Evolutionary conservation across 2,329 filamentous ascomycete genomes (phyloP).

Genomic region (Colletotrichum plurivorum): DNA sequence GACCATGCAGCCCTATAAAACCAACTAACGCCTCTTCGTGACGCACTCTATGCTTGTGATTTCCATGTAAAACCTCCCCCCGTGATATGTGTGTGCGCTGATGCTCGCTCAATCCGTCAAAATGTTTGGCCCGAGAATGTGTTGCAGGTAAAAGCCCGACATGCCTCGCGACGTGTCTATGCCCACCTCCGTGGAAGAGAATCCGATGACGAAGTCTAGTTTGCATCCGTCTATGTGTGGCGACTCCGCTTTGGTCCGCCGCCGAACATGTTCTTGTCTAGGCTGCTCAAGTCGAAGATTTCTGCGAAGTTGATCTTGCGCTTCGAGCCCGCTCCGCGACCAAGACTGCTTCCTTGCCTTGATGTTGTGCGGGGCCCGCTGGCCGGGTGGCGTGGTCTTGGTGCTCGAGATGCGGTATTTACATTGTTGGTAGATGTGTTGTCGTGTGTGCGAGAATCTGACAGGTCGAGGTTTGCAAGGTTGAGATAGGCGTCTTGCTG

Average conservation of each 20-base stretch:
- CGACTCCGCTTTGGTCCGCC: conserved; percentile 64
- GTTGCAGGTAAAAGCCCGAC: conserved; percentile 22
- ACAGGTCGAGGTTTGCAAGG: conserved; percentile 72
- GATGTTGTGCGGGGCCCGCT: conserved; percentile 32
- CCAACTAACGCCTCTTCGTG: conserved; percentile 38
- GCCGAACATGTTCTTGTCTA: conserved; percentile 73
- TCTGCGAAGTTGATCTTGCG: conserved; percentile 81
- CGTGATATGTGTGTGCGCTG: conserved; percentile 23
- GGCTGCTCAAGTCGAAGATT: conserved; percentile 79
- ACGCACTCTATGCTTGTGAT: conserved; percentile 29
- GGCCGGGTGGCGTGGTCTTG: conserved; percentile 38
- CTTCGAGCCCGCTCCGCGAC: conserved; percentile 78
- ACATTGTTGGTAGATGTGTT: conserved; percentile 44
- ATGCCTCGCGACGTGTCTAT: conserved; percentile 1
- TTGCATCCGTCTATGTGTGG: conserved; percentile 53
- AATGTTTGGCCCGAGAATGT: conserved; percentile 26
- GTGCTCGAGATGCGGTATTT: conserved; percentile 38
- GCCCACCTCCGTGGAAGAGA: conserved; percentile 27
- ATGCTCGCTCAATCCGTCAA: conserved; percentile 39
- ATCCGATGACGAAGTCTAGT: conserved; percentile 5
- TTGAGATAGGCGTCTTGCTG: conserved; percentile 70
- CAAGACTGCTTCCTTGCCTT: conserved; percentile 59
- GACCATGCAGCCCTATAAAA: conserved; percentile 38
- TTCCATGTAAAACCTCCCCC: conserved; percentile 15
- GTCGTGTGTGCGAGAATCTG: conserved; percentile 64